Conservation (phyloP, 1,284 basidiomycete genomes). For the Meira miltonrushii region DNA sequence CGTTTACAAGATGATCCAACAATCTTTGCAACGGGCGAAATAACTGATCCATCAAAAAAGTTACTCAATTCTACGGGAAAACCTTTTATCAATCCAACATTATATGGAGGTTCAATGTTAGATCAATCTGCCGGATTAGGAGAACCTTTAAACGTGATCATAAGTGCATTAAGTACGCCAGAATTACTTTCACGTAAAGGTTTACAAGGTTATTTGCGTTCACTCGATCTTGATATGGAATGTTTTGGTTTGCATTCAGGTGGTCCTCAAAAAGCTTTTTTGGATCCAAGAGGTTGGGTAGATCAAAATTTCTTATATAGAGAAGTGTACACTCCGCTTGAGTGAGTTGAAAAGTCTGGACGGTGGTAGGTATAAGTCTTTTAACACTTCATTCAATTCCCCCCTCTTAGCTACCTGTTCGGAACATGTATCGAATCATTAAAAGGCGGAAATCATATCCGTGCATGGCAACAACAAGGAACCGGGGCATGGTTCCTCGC, state of each 20-base stretch:
- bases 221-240: conserved; percentile 19
- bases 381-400: too few relatives aligned
- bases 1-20: conserved; percentile 21
- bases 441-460: conserved; percentile 17
- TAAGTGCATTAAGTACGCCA: conserved; percentile 19
- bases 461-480: conserved; percentile 36
- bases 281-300: conserved; percentile 27
- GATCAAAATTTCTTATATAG: conserved; percentile 38
- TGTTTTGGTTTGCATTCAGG: conserved; percentile 23
- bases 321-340: conserved; percentile 31
- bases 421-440: conserved; percentile 20
- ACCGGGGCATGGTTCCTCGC: conserved; percentile 53
- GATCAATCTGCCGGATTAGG: conserved; percentile 25
- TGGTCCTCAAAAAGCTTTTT: conserved; percentile 25
- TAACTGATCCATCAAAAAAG: conserved; percentile 6
- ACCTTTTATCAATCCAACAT: conserved; percentile 30
- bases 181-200: conserved; percentile 18
- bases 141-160: conserved; percentile 21
- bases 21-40: conserved; percentile 5
- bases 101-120: conserved; percentile 30
- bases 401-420: conserved; percentile 15
- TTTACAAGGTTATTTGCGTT: conserved; percentile 18
- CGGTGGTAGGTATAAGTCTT: neutral
- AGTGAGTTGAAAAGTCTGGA: conserved; percentile 5
- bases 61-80: conserved; percentile 22